phyloP scores from a whole-genome alignment of 495 filamentous ascomycete species.

The Echria macrotheca region DNA sequence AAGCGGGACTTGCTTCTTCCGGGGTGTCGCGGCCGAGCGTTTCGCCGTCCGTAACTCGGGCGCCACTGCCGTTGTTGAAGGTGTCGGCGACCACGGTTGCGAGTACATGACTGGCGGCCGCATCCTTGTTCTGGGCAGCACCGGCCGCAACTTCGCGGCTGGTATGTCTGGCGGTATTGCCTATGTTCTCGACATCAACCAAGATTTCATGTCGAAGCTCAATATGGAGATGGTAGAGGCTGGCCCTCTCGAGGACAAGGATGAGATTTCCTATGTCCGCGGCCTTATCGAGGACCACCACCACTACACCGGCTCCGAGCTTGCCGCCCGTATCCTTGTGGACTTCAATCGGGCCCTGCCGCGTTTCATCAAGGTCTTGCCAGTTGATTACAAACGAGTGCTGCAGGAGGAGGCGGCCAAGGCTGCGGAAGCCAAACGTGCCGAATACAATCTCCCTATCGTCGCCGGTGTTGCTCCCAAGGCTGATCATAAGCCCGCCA shows the following conservation, averaged over 20 bases:
- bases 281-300: slow-evolving; percentile 97
- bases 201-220: slow-evolving; percentile 90
- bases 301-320: slow-evolving; percentile 97
- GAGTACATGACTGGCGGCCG: slow-evolving; percentile 99
- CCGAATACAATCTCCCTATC: slow-evolving; percentile 77
- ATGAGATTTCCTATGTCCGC: slow-evolving; percentile 89
- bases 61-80: slow-evolving; percentile 93
- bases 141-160: slow-evolving; percentile 98
- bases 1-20: slow-evolving; percentile 92
- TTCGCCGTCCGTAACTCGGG: slow-evolving; percentile 98
- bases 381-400: slow-evolving; percentile 96
- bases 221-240: slow-evolving; percentile 99
- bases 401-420: slow-evolving; percentile 81
- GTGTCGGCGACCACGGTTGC: slow-evolving; percentile 95
- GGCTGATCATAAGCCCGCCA: slow-evolving; percentile 66
- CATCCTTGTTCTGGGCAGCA: slow-evolving; percentile 81
- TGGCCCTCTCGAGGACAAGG: slow-evolving; percentile 76
- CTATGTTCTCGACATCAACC: slow-evolving; percentile 88
- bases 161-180: slow-evolving; percentile 99
- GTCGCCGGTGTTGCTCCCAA: slow-evolving; percentile 56
- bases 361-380: slow-evolving; percentile 91
- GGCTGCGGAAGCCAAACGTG: slow-evolving; percentile 73
- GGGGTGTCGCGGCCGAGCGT: slow-evolving; percentile 92
- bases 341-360: slow-evolving; percentile 93
- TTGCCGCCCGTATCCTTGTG: slow-evolving; percentile 91